A percentile compares a stretch with the other conserved stretches of the same genome.
These are phyloP conservation scores for Coccomyxa sp. DNA, from an alignment of 139 green algal genomes.

Conservation along the genomic window DNA sequence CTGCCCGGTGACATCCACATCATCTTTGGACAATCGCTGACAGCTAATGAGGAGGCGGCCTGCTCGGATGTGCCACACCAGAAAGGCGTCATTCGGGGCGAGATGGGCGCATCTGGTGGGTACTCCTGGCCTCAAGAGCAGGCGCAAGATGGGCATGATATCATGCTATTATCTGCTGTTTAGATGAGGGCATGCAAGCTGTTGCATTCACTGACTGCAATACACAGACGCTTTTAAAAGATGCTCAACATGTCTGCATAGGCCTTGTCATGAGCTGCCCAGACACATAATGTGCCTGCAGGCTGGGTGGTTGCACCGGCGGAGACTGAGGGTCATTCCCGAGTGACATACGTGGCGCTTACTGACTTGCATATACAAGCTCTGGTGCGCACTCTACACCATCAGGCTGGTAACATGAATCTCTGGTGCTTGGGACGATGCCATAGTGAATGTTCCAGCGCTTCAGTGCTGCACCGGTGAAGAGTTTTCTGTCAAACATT, in stretches of 20 bases:
- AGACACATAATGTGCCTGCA: too few relatives aligned
- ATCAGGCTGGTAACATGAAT: background rate
- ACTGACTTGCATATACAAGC: background rate
- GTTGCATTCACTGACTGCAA: too few relatives aligned
- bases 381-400: background rate
- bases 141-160: too few relatives aligned
- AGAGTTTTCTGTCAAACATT: background rate
- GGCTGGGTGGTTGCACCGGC: conserved; percentile 1
- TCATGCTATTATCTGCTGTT: too few relatives aligned
- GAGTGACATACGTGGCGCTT: background rate
- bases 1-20: background rate
- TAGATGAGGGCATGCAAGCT: too few relatives aligned
- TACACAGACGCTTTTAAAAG: too few relatives aligned
- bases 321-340: background rate
- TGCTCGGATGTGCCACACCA: background rate
- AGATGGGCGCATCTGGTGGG: background rate
- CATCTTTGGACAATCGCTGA: background rate
- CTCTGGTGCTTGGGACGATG: too few relatives aligned
- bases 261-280: too few relatives aligned
- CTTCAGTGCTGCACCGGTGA: background rate
- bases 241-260: too few relatives aligned
- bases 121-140: too few relatives aligned
- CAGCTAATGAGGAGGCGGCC: background rate
- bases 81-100: background rate
- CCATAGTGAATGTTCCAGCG: too few relatives aligned